Percentiles rank a stretch among this genome's conserved stretches.
phyloP scores from a whole-genome alignment of 176 grass and related monocot species.

The Secale cereale region DNA sequence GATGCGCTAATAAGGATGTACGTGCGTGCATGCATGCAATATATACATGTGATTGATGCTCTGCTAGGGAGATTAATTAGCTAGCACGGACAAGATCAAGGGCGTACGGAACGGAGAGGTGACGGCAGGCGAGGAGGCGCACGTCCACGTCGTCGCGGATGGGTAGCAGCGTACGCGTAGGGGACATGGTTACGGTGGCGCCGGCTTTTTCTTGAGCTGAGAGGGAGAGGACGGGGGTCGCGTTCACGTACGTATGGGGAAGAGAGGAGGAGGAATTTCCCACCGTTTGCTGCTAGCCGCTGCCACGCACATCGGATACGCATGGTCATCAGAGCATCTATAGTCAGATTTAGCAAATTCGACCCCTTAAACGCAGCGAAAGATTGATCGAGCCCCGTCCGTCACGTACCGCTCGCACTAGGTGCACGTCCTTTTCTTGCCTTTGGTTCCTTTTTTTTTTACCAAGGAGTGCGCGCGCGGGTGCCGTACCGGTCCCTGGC shows the following conservation, averaged over 20 bases:
- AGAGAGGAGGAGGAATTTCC: background rate
- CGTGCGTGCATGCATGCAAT: background rate
- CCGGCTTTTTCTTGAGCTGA: slow-evolving; percentile 23
- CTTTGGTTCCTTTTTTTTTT: background rate
- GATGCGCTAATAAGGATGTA: background rate
- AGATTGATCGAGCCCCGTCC: background rate
- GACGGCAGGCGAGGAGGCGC: background rate
- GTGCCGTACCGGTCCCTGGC: background rate
- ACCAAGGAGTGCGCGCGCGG: too few relatives aligned
- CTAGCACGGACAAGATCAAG: background rate
- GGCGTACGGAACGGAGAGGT: slow-evolving; percentile 5
- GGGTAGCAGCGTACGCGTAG: slow-evolving; percentile 17
- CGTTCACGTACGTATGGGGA: background rate
- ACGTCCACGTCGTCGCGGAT: slow-evolving; percentile 50
- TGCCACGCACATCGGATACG: background rate
- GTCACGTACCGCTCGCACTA: background rate
- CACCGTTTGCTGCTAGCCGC: slow-evolving; percentile 1
- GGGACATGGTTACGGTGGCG: slow-evolving; percentile 33
- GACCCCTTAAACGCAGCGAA: too few relatives aligned
- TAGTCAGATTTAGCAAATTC: too few relatives aligned
- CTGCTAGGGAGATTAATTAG: background rate
- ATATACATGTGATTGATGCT: background rate
- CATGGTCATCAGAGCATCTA: too few relatives aligned
- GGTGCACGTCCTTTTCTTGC: background rate
- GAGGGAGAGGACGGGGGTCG: background rate